Percentiles rank a stretch among this genome's conserved stretches.
Evolutionary conservation across 306 rosid genomes (phyloP).

Genomic region (cucumber (Cucumis sativus)): DNA sequence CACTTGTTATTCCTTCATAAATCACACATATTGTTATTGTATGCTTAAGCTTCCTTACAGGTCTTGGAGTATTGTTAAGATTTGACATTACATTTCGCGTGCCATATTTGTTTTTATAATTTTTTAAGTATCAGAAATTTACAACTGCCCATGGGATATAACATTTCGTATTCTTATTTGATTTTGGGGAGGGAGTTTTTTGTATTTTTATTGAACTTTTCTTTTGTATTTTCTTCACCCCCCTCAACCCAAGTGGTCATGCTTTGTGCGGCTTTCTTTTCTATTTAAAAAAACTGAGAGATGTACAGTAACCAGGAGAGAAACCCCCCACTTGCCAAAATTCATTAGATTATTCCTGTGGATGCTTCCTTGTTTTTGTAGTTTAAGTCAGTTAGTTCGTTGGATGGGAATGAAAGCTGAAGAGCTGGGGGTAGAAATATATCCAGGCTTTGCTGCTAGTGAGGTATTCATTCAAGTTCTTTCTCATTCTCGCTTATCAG

Average conservation of each 20-base stretch:
- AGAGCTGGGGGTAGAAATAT: conserved; percentile 90
- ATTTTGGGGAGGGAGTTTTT: background rate
- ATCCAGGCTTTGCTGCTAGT: conserved; percentile 93
- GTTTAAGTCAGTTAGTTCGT: conserved; percentile 84
- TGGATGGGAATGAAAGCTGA: conserved; percentile 98
- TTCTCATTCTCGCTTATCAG: conserved; percentile 7
- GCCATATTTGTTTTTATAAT: background rate
- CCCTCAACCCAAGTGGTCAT: background rate
- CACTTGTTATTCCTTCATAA: background rate
- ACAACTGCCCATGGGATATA: background rate
- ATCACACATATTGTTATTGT: background rate
- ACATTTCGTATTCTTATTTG: background rate
- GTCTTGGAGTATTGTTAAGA: background rate
- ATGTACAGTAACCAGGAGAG: background rate
- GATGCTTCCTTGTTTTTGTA: conserved; percentile 22
- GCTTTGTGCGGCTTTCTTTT: background rate
- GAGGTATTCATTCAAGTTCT: conserved; percentile 41
- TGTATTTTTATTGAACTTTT: background rate
- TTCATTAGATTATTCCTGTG: conserved; percentile 1
- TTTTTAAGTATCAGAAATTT: background rate
- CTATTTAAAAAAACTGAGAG: background rate
- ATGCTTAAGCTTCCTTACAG: background rate
- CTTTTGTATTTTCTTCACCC: background rate
- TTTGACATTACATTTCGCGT: background rate
- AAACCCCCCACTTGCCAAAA: background rate